These are phyloP conservation scores for Nyctanthes arbortristis DNA, from an alignment of 257 asterid genomes.

Conservation along the genomic window DNA sequence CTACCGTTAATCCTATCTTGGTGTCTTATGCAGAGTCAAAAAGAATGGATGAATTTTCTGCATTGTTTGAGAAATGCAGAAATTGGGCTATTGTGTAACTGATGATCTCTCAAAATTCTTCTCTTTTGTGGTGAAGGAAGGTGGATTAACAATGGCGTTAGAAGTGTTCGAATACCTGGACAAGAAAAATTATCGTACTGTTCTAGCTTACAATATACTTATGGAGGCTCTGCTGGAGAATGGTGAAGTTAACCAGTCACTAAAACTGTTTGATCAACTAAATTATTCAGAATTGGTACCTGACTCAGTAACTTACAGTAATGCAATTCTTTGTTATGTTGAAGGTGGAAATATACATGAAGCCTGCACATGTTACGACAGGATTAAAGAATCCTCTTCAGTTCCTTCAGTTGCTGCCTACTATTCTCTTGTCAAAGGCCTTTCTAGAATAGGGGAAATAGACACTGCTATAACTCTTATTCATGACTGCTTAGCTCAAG, in stretches of 20 bases:
- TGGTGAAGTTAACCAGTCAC: constrained; percentile 63
- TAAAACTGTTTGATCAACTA: constrained; percentile 64
- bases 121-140: constrained; percentile 42
- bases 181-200: constrained; percentile 35
- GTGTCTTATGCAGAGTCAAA: constrained; percentile 61
- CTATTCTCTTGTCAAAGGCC: constrained; percentile 61
- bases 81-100: constrained; percentile 40
- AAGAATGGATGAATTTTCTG: constrained; percentile 62
- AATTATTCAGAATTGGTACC: constrained; percentile 43
- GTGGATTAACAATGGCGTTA: constrained; percentile 42
- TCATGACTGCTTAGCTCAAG: constrained; percentile 76
- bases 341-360: constrained; percentile 57
- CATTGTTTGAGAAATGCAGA: constrained; percentile 71
- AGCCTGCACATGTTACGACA: constrained; percentile 76
- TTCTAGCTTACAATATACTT: constrained; percentile 63
- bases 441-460: constrained; percentile 63
- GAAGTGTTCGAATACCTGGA: constrained; percentile 69
- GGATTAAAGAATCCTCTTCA: constrained; percentile 50
- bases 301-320: constrained; percentile 58
- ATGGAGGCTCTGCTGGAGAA: constrained; percentile 64
- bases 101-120: constrained; percentile 62
- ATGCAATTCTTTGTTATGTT: constrained; percentile 58
- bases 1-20: constrained; percentile 71
- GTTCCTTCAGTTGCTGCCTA: constrained; percentile 72
- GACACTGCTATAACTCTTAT: constrained; percentile 78